These are phyloP conservation scores for Astrothelium macrocarpum DNA, from an alignment of 495 filamentous ascomycete species.

Conservation along the genomic window DNA sequence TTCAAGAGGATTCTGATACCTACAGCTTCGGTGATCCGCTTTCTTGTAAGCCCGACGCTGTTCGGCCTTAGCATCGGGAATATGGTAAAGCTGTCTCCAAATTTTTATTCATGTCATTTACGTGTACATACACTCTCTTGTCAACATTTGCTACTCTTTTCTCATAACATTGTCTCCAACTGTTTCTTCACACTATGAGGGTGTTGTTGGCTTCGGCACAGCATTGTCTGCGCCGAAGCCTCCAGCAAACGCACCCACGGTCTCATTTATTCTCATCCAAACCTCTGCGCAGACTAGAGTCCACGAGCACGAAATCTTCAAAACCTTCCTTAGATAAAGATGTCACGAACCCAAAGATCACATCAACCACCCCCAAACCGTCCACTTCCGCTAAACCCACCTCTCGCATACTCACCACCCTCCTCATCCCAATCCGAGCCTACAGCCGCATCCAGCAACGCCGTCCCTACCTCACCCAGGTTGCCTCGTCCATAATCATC, in stretches of 20 bases:
- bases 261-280: not conserved
- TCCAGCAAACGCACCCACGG: not conserved
- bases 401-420: not conserved
- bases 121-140: not conserved
- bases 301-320: not conserved
- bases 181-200: not conserved
- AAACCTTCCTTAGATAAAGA: not conserved
- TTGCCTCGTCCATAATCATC: conserved; percentile 63
- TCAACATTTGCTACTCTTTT: not conserved
- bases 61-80: not conserved
- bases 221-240: not conserved
- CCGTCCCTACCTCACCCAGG: conserved; percentile 67
- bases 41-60: not conserved
- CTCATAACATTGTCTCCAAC: not conserved
- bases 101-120: not conserved
- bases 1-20: no score
- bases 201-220: not conserved
- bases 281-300: not conserved
- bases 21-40: not conserved
- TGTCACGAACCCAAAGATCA: not conserved
- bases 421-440: conserved; percentile 43
- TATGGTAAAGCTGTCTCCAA: not conserved
- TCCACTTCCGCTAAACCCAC: not conserved
- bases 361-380: not conserved
- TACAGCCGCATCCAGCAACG: conserved; percentile 62